A percentile compares a stretch with the other conserved stretches of the same genome.
phyloP scores from a whole-genome alignment of 441 rosid genomes.

The Populus tomentosa region DNA sequence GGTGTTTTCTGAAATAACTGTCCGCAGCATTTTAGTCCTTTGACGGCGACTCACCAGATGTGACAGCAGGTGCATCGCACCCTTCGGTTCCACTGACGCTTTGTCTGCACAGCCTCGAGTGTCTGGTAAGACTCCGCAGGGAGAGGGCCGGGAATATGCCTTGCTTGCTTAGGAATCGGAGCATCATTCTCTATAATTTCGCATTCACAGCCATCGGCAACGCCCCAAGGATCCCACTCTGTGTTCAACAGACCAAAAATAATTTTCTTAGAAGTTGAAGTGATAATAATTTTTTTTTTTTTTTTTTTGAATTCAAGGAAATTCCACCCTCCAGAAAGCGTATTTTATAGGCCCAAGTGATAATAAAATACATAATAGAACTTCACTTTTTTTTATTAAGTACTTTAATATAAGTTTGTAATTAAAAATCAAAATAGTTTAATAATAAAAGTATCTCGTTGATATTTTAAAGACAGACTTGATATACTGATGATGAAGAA shows the following conservation, averaged over 20 bases:
- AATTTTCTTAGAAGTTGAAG: not conserved
- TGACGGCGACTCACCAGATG: conserved; percentile 40
- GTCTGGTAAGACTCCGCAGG: conserved; percentile 78
- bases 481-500: no score
- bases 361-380: not conserved
- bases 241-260: conserved; percentile 12
- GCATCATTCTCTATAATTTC: conserved; percentile 84
- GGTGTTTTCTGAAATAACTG: conserved; percentile 11
- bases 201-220: conserved; percentile 77
- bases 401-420: no score
- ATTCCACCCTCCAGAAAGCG: no score
- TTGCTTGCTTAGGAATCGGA: conserved; percentile 83
- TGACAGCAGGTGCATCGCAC: conserved; percentile 33
- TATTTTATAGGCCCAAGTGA: no score
- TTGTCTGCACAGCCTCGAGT: conserved; percentile 43
- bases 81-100: conserved; percentile 16
- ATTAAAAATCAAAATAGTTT: no score
- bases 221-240: conserved; percentile 98
- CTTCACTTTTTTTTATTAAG: no score
- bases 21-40: conserved; percentile 33
- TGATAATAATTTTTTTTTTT: no score
- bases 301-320: no score
- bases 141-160: conserved; percentile 85
- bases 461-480: no score
- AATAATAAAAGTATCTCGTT: no score